Percentiles rank a stretch among this genome's conserved stretches.
Conservation (phyloP, 2,329 filamentous ascomycete species). For the Clonostachys chloroleuca region DNA sequence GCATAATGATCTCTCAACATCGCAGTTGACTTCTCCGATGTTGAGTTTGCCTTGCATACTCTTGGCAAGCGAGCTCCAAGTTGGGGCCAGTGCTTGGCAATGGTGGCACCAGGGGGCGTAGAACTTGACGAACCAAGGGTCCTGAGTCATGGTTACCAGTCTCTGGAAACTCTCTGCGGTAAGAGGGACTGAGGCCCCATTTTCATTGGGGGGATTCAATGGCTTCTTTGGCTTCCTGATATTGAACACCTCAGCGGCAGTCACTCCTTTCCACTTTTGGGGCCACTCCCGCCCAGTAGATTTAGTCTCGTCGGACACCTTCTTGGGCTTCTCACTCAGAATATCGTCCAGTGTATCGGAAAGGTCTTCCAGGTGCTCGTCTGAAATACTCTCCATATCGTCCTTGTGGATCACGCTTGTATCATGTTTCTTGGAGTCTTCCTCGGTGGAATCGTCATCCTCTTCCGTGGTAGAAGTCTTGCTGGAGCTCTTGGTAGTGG, state of each 20-base stretch:
- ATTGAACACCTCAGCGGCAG: slow-evolving; percentile 8
- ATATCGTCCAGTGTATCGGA: slow-evolving; percentile 5
- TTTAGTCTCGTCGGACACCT: not conserved
- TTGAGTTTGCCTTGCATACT: slow-evolving; percentile 89
- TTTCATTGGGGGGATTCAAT: slow-evolving; percentile 58
- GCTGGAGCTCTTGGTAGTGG: slow-evolving; percentile 18
- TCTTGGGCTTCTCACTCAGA: slow-evolving; percentile 5
- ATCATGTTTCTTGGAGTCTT: slow-evolving; percentile 9
- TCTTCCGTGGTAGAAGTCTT: slow-evolving; percentile 18
- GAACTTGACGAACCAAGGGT: slow-evolving; percentile 98
- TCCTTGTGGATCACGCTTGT: slow-evolving; percentile 4
- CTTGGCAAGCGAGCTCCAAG: slow-evolving; percentile 84
- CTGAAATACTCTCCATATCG: not conserved
- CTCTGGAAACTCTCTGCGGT: slow-evolving; percentile 83
- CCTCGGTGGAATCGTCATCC: slow-evolving; percentile 4
- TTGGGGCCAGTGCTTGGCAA: slow-evolving; percentile 88
- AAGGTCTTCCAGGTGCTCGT: not conserved
- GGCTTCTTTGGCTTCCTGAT: slow-evolving; percentile 5
- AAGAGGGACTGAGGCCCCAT: slow-evolving; percentile 70
- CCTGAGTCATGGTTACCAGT: slow-evolving; percentile 78
- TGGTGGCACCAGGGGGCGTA: slow-evolving; percentile 97
- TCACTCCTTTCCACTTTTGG: slow-evolving; percentile 1
- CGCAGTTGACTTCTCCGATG: slow-evolving; percentile 94
- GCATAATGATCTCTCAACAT: slow-evolving; percentile 80
- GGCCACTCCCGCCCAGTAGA: not conserved